phyloP scores from a whole-genome alignment of 2,329 filamentous ascomycete genomes.

The Sclerotinia glacialis region DNA sequence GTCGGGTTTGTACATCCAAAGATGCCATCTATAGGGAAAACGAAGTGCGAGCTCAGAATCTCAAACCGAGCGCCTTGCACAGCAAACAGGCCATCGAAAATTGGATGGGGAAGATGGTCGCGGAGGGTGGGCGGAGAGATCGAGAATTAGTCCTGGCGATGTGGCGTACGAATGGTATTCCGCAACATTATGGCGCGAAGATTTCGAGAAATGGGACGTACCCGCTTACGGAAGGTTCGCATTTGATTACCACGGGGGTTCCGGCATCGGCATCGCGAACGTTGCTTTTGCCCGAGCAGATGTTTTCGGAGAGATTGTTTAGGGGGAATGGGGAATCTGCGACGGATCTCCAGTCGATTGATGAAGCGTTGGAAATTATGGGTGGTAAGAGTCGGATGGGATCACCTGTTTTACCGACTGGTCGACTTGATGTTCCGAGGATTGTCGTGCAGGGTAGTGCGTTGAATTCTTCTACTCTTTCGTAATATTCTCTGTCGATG shows the following conservation, averaged over 20 bases:
- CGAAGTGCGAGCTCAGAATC: neutral
- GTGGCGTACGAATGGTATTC: slow-evolving; percentile 7
- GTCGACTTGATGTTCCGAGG: neutral
- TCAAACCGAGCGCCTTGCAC: neutral
- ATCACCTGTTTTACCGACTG: neutral
- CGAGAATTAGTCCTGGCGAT: neutral
- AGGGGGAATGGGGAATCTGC: neutral
- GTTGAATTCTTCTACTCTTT: neutral
- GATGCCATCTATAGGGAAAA: neutral
- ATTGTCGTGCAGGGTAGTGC: neutral
- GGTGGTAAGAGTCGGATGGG: neutral
- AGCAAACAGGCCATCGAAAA: slow-evolving; percentile 4
- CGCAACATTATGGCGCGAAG: slow-evolving; percentile 7
- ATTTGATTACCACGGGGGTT: neutral
- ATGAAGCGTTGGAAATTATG: neutral
- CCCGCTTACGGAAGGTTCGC: neutral
- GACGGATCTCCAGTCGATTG: neutral
- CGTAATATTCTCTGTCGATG: neutral
- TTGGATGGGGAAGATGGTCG: slow-evolving; percentile 1
- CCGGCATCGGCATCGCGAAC: neutral
- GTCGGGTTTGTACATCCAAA: slow-evolving; percentile 22
- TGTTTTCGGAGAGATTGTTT: slow-evolving; percentile 13
- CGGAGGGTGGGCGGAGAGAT: slow-evolving; percentile 11
- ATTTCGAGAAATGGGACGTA: neutral
- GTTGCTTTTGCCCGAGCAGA: neutral